phyloP scores from a whole-genome alignment of 2,329 filamentous ascomycete genomes.

The Aspergillus carbonarius region DNA sequence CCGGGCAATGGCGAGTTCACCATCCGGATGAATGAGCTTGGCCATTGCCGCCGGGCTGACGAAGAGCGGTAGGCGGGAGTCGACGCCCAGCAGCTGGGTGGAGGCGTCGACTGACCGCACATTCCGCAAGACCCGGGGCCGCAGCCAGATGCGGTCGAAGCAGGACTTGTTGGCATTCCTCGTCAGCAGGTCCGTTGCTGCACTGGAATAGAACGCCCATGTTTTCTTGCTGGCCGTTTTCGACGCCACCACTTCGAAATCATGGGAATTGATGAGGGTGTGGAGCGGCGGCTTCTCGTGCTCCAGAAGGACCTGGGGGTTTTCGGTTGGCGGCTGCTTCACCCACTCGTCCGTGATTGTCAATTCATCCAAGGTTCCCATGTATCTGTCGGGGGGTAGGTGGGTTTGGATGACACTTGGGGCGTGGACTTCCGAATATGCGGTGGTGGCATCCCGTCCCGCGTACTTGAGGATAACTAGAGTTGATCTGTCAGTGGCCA shows the following conservation, averaged over 20 bases:
- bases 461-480: conserved; percentile 48
- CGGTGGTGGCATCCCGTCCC: conserved; percentile 46
- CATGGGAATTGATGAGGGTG: conserved; percentile 58
- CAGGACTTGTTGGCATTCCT: conserved; percentile 54
- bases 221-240: conserved; percentile 59
- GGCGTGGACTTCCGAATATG: conserved; percentile 48
- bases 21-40: conserved; percentile 61
- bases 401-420: conserved; percentile 48
- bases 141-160: conserved; percentile 58
- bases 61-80: conserved; percentile 59
- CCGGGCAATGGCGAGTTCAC: conserved; percentile 59
- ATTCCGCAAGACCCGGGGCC: conserved; percentile 58
- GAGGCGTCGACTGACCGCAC: conserved; percentile 54
- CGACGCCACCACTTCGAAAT: conserved; percentile 60
- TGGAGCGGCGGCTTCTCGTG: conserved; percentile 52
- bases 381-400: conserved; percentile 45
- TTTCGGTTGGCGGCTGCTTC: conserved; percentile 39
- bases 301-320: conserved; percentile 24
- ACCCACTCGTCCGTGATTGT: conserved; percentile 53
- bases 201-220: conserved; percentile 68
- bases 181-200: conserved; percentile 62
- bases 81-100: conserved; percentile 56
- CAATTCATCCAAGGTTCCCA: conserved; percentile 51
- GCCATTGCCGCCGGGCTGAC: conserved; percentile 65
- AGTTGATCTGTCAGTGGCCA: not conserved